phyloP scores from a whole-genome alignment of 2,329 filamentous ascomycete genomes.

The Phialemonium atrogriseum region DNA sequence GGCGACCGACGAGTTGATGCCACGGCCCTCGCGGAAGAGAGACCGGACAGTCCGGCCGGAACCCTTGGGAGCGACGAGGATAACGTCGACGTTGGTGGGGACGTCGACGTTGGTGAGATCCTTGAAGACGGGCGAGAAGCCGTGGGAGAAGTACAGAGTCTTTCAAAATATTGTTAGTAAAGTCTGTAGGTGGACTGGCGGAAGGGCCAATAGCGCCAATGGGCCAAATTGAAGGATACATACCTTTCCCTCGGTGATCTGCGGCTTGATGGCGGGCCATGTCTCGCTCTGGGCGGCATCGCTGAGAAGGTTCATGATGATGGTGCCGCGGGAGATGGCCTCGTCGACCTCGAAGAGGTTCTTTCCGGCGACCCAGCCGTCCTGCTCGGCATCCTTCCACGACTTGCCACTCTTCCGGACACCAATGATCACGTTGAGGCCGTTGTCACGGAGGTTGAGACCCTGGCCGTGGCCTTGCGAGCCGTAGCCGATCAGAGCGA shows the following conservation, averaged over 20 bases:
- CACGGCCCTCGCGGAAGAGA: conserved; percentile 97
- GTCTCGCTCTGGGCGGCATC: conserved; percentile 98
- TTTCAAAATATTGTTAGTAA: too few species aligned
- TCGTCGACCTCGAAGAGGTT: conserved; percentile 98
- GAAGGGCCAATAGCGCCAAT: conserved; percentile 1
- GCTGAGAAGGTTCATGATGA: conserved; percentile 98
- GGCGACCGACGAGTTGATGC: conserved; percentile 98
- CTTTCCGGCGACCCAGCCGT: conserved; percentile 97
- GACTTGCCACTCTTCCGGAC: conserved; percentile 97
- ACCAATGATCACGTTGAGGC: conserved; percentile 97
- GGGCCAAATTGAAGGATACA: conserved; percentile 18
- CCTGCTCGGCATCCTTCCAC: conserved; percentile 94
- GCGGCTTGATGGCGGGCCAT: conserved; percentile 96
- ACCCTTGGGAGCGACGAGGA: conserved; percentile 98
- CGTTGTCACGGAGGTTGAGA: conserved; percentile 99
- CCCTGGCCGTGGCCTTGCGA: conserved; percentile 98
- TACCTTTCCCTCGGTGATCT: conserved; percentile 97
- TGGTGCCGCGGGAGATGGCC: conserved; percentile 86
- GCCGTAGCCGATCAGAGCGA: conserved; percentile 96
- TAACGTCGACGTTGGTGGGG: conserved; percentile 92
- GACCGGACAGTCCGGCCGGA: conserved; percentile 97
- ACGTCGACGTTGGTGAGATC: conserved; percentile 98
- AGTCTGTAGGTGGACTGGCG: conserved; percentile 4
- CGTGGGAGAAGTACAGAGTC: conserved; percentile 99
- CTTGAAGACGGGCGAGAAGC: conserved; percentile 99